Evolutionary conservation across 2,329 filamentous ascomycete species (phyloP).

Genomic region (Cladosporium sp.): DNA sequence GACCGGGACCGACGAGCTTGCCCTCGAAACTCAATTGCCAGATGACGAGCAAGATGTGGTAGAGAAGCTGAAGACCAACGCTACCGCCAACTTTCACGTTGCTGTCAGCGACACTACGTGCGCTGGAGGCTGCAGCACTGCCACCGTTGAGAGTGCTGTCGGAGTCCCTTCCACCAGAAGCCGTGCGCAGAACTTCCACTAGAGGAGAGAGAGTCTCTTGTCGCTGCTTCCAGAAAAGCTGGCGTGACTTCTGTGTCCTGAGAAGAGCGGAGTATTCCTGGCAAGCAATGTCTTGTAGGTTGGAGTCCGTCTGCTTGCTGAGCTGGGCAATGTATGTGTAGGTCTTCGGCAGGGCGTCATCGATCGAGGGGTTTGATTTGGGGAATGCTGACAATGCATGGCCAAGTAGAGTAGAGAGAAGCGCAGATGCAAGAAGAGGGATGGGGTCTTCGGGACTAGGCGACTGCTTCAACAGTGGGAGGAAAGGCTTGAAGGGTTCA

Average conservation of each 20-base stretch:
- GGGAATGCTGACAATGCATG: constrained; percentile 63
- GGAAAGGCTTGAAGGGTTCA: constrained; percentile 73
- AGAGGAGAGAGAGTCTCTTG: constrained; percentile 81
- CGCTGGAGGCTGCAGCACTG: constrained; percentile 36
- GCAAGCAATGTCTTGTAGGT: constrained; percentile 92
- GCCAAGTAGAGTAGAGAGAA: constrained; percentile 78
- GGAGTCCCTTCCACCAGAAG: constrained; percentile 72
- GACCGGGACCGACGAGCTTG: constrained; percentile 68
- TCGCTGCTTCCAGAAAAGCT: constrained; percentile 88
- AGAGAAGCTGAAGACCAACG: constrained; percentile 88
- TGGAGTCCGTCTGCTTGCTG: constrained; percentile 81
- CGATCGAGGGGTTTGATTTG: constrained; percentile 62
- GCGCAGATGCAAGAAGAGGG: constrained; percentile 84
- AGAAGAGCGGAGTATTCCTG: constrained; percentile 86
- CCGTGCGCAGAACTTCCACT: constrained; percentile 74
- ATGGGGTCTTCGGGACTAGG: constrained; percentile 83
- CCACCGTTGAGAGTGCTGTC: constrained; percentile 61
- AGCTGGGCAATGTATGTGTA: constrained; percentile 84
- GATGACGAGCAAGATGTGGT: constrained; percentile 87
- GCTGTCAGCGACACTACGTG: constrained; percentile 60
- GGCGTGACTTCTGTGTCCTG: constrained; percentile 70
- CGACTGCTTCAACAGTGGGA: constrained; percentile 81
- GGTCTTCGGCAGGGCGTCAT: constrained; percentile 76
- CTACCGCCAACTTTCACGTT: constrained; percentile 71
- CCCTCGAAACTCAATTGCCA: constrained; percentile 97